Percentiles rank a stretch among this genome's conserved stretches.
Conservation (phyloP, 345 rosid species). For the Brassica juncea region DNA sequence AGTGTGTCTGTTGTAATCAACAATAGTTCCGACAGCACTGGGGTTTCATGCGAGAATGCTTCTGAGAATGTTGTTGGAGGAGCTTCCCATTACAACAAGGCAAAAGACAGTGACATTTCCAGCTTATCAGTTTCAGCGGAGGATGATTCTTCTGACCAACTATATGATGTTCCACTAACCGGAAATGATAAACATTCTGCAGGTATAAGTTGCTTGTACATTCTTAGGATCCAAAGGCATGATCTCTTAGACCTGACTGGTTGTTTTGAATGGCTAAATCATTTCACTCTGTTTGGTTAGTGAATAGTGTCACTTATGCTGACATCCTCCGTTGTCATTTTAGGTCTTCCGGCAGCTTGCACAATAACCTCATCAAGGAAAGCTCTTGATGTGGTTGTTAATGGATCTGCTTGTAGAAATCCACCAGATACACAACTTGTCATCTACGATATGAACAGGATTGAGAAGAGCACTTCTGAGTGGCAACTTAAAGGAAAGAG, state of each 20-base stretch:
- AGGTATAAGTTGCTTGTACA: constrained; percentile 49
- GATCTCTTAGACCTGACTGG: not conserved
- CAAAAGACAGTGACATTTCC: constrained; percentile 59
- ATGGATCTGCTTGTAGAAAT: constrained; percentile 54
- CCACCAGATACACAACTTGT: constrained; percentile 43
- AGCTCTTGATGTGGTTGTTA: constrained; percentile 31
- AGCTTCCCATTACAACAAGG: constrained; percentile 53
- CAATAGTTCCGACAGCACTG: constrained; percentile 75
- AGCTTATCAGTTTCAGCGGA: constrained; percentile 47
- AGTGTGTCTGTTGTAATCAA: constrained; percentile 47
- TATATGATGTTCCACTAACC: constrained; percentile 82
- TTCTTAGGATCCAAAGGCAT: not conserved
- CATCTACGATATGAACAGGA: constrained; percentile 48
- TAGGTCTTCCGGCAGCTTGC: constrained; percentile 25
- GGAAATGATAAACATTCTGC: constrained; percentile 65
- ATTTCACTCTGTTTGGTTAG: not conserved
- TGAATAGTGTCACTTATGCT: constrained; percentile 8
- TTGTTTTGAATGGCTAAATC: too few relatives aligned
- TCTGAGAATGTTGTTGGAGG: constrained; percentile 53
- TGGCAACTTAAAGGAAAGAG: constrained; percentile 97
- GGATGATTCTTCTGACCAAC: constrained; percentile 54
- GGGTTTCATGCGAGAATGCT: constrained; percentile 61
- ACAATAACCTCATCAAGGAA: constrained; percentile 26
- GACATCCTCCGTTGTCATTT: not conserved
- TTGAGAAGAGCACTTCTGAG: constrained; percentile 72